Evolutionary conservation across 768 basidiomycete genomes (phyloP), one percentile per base, ranked within the genome.

Genomic region (Kondoa malvinella): DNA sequence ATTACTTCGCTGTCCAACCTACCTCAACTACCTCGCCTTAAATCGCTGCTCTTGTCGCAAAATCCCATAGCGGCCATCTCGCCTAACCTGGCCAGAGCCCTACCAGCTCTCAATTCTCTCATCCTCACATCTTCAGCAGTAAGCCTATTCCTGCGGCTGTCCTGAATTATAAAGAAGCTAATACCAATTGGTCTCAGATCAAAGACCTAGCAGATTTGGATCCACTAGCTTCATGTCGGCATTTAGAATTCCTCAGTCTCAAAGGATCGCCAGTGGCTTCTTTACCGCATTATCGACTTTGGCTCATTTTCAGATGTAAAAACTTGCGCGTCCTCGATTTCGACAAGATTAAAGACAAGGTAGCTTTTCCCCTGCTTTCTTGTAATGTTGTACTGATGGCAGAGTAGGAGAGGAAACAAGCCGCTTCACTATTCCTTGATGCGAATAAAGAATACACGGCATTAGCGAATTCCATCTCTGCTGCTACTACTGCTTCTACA

Each of bases 241-340:
- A 82, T 40, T 83, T 94, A 72, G 83, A 85, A 76, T 89, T 85
- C 75, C 77, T 94, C 64, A 84, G 84, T 40, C 78, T 92, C 72
- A 73, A 88, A 71, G 89, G 88, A 27, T 88, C 88, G 73, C 89
- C 91, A 66, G 88, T 92, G 33, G 80, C 82, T 76, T 87, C 91
- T 80, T 88, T 87, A 82, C 89, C 90, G 83, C 89, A 87, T 85
- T 94, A 92, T 81, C 87, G 89, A 81, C 88, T 90, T 81, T 94
- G 90, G 90, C 84, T 92, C 81, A 85, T 88, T 73, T 90, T 85
- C 84, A 84, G 86, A 80, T 81, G 90, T 81, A 85, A 86, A 77
- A 82, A 83, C 76, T 82, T 94, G 76, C 85, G 91, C 82, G 87
- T 90, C 79, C 82, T 94, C 76, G 90, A 94, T 83, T 94, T 89